phyloP scores from a whole-genome alignment of 192 early-diverging fungal genomes.

The Rhizoclosmatium sp. region DNA sequence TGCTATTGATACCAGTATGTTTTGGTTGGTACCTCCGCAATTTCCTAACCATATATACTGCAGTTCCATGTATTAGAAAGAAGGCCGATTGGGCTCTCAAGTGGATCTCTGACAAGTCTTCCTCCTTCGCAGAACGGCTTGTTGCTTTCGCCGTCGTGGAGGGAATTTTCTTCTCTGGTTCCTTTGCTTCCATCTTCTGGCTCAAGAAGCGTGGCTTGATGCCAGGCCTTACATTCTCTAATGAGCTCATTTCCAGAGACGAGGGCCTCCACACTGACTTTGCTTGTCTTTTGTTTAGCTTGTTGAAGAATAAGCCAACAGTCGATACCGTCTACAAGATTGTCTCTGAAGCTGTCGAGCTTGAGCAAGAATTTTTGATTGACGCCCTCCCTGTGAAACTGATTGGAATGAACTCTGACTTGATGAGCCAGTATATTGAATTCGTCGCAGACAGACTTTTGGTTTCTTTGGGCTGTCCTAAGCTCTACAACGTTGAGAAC shows the following conservation, averaged over 20 bases:
- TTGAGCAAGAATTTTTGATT: slow-evolving; percentile 96
- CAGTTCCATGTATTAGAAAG: slow-evolving; percentile 91
- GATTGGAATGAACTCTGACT: slow-evolving; percentile 94
- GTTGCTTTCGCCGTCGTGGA: slow-evolving; percentile 98
- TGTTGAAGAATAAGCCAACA: slow-evolving; percentile 78
- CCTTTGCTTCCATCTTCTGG: slow-evolving; percentile 99
- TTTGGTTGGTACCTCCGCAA: slow-evolving; percentile 13
- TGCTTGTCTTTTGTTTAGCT: slow-evolving; percentile 91
- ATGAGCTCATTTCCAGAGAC: slow-evolving; percentile 97
- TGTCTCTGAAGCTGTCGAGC: slow-evolving; percentile 84
- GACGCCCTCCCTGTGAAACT: slow-evolving; percentile 90
- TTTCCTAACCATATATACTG: background rate
- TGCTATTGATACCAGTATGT: slow-evolving; percentile 86
- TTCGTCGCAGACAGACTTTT: slow-evolving; percentile 97
- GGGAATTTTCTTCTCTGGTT: slow-evolving; percentile 98
- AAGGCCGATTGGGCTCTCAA: slow-evolving; percentile 98
- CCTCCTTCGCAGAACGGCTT: slow-evolving; percentile 89
- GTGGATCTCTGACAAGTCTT: slow-evolving; percentile 84
- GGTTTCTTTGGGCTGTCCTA: slow-evolving; percentile 85
- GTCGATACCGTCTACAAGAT: slow-evolving; percentile 71
- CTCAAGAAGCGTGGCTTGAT: slow-evolving; percentile 99
- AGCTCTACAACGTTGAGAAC: slow-evolving; percentile 86
- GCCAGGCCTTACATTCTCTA: slow-evolving; percentile 97
- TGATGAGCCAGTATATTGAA: slow-evolving; percentile 98
- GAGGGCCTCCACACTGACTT: slow-evolving; percentile 98